Evolutionary conservation across 345 rosid species (phyloP).

Genomic region (Euclidium syriacum): DNA sequence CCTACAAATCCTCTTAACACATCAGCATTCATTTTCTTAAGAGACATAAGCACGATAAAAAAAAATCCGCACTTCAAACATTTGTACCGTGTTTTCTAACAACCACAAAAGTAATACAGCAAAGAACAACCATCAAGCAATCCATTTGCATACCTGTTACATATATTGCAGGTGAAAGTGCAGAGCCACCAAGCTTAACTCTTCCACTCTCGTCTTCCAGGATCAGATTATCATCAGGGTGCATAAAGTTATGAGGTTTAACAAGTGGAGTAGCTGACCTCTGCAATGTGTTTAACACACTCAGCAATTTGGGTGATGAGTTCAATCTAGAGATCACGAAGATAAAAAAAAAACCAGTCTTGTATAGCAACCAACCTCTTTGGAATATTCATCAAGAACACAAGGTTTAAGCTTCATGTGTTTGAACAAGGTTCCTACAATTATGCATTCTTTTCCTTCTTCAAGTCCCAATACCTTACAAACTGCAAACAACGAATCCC

Average conservation of each 20-base stretch:
- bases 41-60: background rate
- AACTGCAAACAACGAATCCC: slow-evolving; percentile 38
- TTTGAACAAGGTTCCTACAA: slow-evolving; percentile 90
- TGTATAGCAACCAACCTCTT: slow-evolving; percentile 43
- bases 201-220: slow-evolving; percentile 97
- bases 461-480: slow-evolving; percentile 78
- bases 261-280: slow-evolving; percentile 73
- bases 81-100: background rate
- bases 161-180: slow-evolving; percentile 52
- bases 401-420: slow-evolving; percentile 96
- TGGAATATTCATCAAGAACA: slow-evolving; percentile 94
- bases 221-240: slow-evolving; percentile 70
- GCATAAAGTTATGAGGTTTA: slow-evolving; percentile 79
- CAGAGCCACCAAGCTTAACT: slow-evolving; percentile 71
- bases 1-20: slow-evolving; percentile 40
- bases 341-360: background rate
- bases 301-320: background rate
- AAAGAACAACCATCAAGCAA: background rate
- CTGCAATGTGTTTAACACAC: slow-evolving; percentile 38
- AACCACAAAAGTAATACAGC: background rate
- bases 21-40: background rate
- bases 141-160: slow-evolving; percentile 60
- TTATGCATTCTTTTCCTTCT: slow-evolving; percentile 74
- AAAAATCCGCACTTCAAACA: background rate
- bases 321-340: slow-evolving; percentile 8